Evolutionary conservation across 2,329 filamentous ascomycete species (phyloP).

Genomic region (Lasiodiplodia citricola): DNA sequence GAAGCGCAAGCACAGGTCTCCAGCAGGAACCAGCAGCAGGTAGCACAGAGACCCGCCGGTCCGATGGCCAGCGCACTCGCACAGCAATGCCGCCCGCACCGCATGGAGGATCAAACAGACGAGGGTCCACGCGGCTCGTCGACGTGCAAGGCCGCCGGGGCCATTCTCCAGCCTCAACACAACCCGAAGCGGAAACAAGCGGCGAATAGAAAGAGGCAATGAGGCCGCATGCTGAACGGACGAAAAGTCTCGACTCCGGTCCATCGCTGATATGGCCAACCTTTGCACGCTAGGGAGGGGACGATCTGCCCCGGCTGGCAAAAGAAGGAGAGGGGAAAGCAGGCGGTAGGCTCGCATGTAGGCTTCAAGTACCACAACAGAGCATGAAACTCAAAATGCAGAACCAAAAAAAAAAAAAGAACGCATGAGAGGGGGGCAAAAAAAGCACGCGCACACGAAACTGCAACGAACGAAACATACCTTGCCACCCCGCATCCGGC

Average conservation of each 20-base stretch:
- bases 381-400: neutral
- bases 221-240: neutral
- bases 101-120: neutral
- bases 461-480: constrained; percentile 42
- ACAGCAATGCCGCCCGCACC: constrained; percentile 4
- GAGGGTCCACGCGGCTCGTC: neutral
- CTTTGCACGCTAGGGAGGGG: neutral
- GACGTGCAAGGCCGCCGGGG: neutral
- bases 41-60: neutral
- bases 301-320: neutral
- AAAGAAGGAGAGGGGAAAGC: neutral
- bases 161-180: neutral
- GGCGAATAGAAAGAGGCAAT: neutral
- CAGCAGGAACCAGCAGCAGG: neutral
- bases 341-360: neutral
- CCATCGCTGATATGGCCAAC: neutral
- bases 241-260: neutral
- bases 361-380: neutral
- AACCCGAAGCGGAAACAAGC: neutral
- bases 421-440: neutral
- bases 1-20: neutral
- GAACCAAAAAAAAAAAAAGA: neutral
- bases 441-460: neutral
- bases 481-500: constrained; percentile 69
- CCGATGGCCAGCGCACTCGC: neutral